A percentile compares a stretch with the other conserved stretches of the same genome.
These are phyloP conservation scores for Tubosaeta sp. DNA, from an alignment of 768 basidiomycete genomes.

Conservation along the genomic window DNA sequence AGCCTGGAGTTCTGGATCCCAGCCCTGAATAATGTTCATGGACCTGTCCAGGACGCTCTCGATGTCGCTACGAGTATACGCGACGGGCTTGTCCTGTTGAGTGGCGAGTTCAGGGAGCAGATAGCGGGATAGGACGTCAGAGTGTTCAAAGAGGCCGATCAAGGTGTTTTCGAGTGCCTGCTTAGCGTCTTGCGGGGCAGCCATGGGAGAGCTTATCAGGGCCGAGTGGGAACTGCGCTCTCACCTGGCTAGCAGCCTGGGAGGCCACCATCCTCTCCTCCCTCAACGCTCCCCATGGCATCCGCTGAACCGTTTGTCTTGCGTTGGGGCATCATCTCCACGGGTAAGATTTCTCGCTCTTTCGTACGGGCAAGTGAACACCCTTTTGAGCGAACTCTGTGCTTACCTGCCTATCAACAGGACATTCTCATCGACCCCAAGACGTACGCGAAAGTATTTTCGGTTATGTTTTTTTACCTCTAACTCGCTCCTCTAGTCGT, in stretches of 20 bases:
- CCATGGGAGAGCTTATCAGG: slow-evolving; percentile 2
- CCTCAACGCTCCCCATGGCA: slow-evolving; percentile 11
- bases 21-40: slow-evolving; percentile 45
- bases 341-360: slow-evolving; percentile 62
- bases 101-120: slow-evolving; percentile 51
- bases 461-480: not conserved
- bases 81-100: slow-evolving; percentile 18
- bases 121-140: slow-evolving; percentile 47
- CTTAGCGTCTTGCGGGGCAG: slow-evolving; percentile 7
- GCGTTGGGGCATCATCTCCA: slow-evolving; percentile 87
- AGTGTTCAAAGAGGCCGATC: slow-evolving; percentile 60
- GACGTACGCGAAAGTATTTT: slow-evolving; percentile 44
- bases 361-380: slow-evolving; percentile 59
- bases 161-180: slow-evolving; percentile 32
- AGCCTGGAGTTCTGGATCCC: slow-evolving; percentile 49
- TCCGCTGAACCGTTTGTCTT: slow-evolving; percentile 40
- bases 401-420: slow-evolving; percentile 34
- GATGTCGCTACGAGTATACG: slow-evolving; percentile 36
- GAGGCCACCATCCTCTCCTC: not conserved
- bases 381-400: not conserved
- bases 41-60: slow-evolving; percentile 52
- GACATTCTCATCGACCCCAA: slow-evolving; percentile 74
- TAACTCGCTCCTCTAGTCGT: slow-evolving; percentile 41
- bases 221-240: not conserved
- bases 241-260: slow-evolving; percentile 3